Evolutionary conservation across 805 yeast species (phyloP).

Genomic region (Dipodascus albidus): DNA sequence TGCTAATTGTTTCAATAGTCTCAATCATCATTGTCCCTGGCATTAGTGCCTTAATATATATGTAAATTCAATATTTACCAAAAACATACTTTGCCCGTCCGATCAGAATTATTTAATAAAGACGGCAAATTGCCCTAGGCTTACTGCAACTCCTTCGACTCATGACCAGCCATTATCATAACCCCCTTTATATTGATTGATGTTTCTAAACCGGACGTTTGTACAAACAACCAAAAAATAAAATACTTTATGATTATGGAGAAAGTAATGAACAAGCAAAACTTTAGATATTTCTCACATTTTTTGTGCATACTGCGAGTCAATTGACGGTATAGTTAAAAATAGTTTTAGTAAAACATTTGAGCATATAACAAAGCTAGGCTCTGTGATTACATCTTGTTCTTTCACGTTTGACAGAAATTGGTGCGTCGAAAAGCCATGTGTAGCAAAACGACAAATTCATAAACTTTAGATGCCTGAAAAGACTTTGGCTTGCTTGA

Average conservation of each 20-base stretch:
- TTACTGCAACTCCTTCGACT: background rate
- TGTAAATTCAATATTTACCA: background rate
- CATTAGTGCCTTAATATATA: background rate
- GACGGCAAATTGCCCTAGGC: background rate
- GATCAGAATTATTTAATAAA: background rate
- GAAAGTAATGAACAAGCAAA: too few relatives aligned
- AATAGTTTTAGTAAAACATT: too few relatives aligned
- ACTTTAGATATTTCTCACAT: too few relatives aligned
- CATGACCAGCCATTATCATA: background rate
- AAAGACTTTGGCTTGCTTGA: background rate
- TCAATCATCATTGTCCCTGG: background rate
- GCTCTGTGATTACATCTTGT: too few relatives aligned
- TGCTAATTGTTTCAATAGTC: background rate
- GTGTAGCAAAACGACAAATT: background rate
- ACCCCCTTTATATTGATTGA: background rate
- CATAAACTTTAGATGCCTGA: background rate
- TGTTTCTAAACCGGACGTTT: background rate
- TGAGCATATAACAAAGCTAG: too few relatives aligned
- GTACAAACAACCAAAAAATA: too few relatives aligned
- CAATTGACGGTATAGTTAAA: too few relatives aligned
- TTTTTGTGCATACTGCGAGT: too few relatives aligned
- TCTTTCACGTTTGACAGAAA: too few relatives aligned
- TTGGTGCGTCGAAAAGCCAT: background rate
- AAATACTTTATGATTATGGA: too few relatives aligned
- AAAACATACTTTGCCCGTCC: background rate